Evolutionary conservation across 2,329 filamentous ascomycete species (phyloP), one percentile per base, ranked within the genome.

Genomic region (Byssochlamys sp.): DNA sequence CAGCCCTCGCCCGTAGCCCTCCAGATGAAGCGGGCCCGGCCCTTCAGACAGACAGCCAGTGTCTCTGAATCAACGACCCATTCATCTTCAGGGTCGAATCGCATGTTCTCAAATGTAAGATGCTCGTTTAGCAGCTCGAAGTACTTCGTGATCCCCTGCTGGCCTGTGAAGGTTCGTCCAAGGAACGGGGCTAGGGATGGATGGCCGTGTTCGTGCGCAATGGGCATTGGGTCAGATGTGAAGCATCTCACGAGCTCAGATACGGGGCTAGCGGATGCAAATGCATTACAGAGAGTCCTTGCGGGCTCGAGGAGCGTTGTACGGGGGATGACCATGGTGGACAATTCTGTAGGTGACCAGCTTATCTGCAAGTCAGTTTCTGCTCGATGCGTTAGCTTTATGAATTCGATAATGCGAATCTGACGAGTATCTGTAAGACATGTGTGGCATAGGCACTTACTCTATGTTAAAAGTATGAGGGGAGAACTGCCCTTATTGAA

Each of bases 161-260:
- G 55, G 39, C 75, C 75, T 11, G 62, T 69, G 61, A 75, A 77
- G n/a, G 67, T 63, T 12, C 72, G 72, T 31, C 75, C 74, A 3
- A 77, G 63, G 62, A 76, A 77, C 1, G 75, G 75, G 2, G 74
- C 71, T 24, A 76, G 65, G n/a, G 64, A 54, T 1, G 66, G 62
- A 27, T 73, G 70, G n/a, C 75, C 75, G 62, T 77, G 71, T 61
- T 77, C 75, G 58, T 73, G 63, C 50, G 66, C 67, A 33, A 63
- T 55, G 0, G 65, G 68, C 25, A 54, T 55, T 2, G 69, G 66
- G 10, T 57, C 29, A 1, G 62, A 63, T 14, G 71, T 74, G 66
- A 75, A 75, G 58, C 71, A 65, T 53, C 67, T 60, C 53, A 74
- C 66, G 55, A 74, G 63, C 7, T 61, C 57, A 25, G 63, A 29